Base-by-base conservation (phyloP, 108 stramenopile species). In the Aurantiochytrium sp. region DNA sequence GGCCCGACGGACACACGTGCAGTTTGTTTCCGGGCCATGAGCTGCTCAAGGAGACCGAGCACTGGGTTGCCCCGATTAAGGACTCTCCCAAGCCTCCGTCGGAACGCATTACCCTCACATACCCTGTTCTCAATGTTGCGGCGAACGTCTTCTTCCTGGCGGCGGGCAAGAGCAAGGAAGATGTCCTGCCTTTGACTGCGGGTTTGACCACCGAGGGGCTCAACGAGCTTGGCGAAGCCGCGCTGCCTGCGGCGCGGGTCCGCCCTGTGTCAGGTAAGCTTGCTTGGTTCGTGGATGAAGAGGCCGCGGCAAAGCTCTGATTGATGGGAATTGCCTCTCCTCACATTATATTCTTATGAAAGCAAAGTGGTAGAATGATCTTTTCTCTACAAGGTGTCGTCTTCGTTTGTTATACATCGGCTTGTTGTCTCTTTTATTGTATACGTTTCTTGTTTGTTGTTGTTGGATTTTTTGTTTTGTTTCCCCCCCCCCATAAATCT, bases 61-160 rank as follows among this genome's bases (percentile, higher is more conserved):
- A 53, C 21, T 92, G 91, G 64, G 97, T 99, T 29, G 96, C 96
- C 5, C 64, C 94, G 23, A 96, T 99, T 87, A 91, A 92, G 44
- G 97, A 99, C 92, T 97, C 97, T 18, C 98, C 98, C 29, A 99
- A 99, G 91, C 97, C 98, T 29, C 98, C 98, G 21, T 94, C 97
- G 1, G 72, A 92, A 44, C 95, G 98, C 23, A 97, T 99, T 76
- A 99, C 98, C 14, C 91, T 99, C 59, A 98, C 98, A 14, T 94
- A 95, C 45, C 95, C 94, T 3, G 91, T 96, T 5, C 88, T 98
- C 76, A 96, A 96, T 60, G 88, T 55, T 60, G 93, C 96, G 44
- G 87, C 94, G 44, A 59, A 95, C 59, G 91, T 97, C 21, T 93
- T 97, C 60, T 94, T 97, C 51, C 95, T 95, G 90, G 97, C 96